These are phyloP conservation scores for Sordaria brevicollis DNA, from an alignment of 495 filamentous ascomycete genomes.

Conservation along the genomic window DNA sequence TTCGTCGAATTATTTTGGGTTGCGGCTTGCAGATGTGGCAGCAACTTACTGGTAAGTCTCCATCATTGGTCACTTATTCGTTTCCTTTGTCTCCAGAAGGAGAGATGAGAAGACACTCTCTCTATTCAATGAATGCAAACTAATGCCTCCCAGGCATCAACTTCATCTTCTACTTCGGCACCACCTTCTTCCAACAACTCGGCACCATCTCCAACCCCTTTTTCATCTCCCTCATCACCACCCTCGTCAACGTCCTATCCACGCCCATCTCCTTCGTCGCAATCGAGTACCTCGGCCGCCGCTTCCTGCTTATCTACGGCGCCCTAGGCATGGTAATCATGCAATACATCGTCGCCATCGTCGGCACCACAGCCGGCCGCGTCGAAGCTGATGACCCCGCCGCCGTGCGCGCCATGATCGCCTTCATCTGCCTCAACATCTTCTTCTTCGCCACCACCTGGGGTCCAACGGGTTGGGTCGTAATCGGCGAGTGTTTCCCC, in stretches of 20 bases:
- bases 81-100: not conserved
- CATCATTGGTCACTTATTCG: not conserved
- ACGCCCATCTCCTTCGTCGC: conserved; percentile 73
- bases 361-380: conserved; percentile 48
- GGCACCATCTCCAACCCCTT: conserved; percentile 65
- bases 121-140: too few relatives aligned
- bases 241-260: conserved; percentile 73
- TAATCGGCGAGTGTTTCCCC: conserved; percentile 79
- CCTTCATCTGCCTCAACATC: conserved; percentile 77
- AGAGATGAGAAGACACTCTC: not conserved
- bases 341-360: conserved; percentile 72
- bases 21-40: conserved; percentile 63
- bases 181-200: conserved; percentile 65
- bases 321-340: conserved; percentile 67
- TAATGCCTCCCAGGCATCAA: conserved; percentile 52
- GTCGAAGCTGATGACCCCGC: conserved; percentile 39
- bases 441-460: conserved; percentile 71
- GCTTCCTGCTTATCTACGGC: conserved; percentile 65
- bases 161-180: conserved; percentile 86
- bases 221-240: conserved; percentile 68
- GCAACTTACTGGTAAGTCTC: conserved; percentile 36
- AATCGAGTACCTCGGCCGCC: conserved; percentile 71
- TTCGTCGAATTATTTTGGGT: conserved; percentile 64
- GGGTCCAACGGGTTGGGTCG: conserved; percentile 71
- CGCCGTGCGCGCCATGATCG: conserved; percentile 54